These are phyloP conservation scores for Nidularia pulvinata DNA, from an alignment of 768 basidiomycete genomes.

Conservation along the genomic window DNA sequence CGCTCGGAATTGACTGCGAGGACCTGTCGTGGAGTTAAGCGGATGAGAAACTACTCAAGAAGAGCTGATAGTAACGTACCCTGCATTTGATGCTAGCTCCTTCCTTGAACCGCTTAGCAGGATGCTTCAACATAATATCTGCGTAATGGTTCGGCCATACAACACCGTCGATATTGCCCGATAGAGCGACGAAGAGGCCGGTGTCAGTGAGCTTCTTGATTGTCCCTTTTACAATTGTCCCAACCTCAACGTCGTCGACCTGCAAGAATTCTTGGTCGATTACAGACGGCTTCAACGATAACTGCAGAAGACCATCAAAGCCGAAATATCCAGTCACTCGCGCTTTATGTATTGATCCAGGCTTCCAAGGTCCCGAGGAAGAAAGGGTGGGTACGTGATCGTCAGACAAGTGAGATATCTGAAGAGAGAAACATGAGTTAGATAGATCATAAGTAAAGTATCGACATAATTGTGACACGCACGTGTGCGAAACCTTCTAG, in stretches of 20 bases:
- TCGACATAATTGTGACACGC: constrained; percentile 21
- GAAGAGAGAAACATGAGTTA: constrained; percentile 6
- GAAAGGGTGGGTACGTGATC: constrained; percentile 85
- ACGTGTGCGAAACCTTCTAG: constrained; percentile 89
- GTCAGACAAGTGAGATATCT: constrained; percentile 96
- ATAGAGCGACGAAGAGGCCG: constrained; percentile 83
- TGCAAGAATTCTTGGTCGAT: constrained; percentile 87
- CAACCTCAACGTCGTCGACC: constrained; percentile 80
- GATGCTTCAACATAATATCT: constrained; percentile 93
- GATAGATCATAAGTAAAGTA: constrained; percentile 4
- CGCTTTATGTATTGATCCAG: constrained; percentile 77
- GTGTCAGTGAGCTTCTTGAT: constrained; percentile 84
- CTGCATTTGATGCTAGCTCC: constrained; percentile 85
- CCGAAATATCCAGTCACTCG: constrained; percentile 86
- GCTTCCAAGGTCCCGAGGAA: constrained; percentile 78
- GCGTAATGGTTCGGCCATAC: constrained; percentile 96
- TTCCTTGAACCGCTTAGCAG: constrained; percentile 85
- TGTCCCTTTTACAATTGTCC: constrained; percentile 84
- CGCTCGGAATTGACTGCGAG: constrained; percentile 80
- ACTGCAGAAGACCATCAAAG: constrained; percentile 86
- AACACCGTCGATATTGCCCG: constrained; percentile 88
- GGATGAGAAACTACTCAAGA: constrained; percentile 7
- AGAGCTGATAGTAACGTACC: constrained; percentile 37
- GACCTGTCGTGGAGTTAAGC: constrained; percentile 44
- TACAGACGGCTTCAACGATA: constrained; percentile 83